These are phyloP conservation scores for Stereum hirsutum DNA, from an alignment of 1,284 basidiomycete genomes.

Conservation along the genomic window DNA sequence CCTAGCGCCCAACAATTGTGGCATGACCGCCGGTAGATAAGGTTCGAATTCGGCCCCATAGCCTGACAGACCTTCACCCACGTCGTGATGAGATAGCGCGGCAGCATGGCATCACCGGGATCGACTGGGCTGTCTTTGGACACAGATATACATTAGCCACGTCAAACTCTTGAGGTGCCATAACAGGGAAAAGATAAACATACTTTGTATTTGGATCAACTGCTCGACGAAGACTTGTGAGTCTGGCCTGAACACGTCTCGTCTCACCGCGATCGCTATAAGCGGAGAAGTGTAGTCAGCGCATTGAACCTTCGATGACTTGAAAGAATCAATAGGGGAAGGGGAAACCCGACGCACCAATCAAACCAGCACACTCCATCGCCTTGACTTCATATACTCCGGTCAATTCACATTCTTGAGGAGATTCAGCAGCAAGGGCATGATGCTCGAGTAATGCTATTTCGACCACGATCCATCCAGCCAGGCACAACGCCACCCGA, in stretches of 20 bases:
- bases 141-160: neutral
- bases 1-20: conserved; percentile 64
- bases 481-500: no score
- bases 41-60: conserved; percentile 75
- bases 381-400: conserved; percentile 68
- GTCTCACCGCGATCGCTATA: conserved; percentile 73
- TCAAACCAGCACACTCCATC: conserved; percentile 80
- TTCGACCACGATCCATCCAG: no score
- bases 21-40: conserved; percentile 77
- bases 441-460: conserved; percentile 69
- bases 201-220: conserved; percentile 71
- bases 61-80: conserved; percentile 82
- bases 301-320: no score
- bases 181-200: conserved; percentile 16
- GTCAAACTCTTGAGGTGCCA: neutral
- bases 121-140: conserved; percentile 51
- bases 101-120: conserved; percentile 54
- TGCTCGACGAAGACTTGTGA: conserved; percentile 63
- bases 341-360: conserved; percentile 40
- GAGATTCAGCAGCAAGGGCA: conserved; percentile 68
- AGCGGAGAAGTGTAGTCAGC: neutral
- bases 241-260: conserved; percentile 69
- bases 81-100: conserved; percentile 65
- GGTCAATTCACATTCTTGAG: conserved; percentile 57
- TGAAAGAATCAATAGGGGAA: neutral